Base-by-base conservation (phyloP, 768 basidiomycete genomes). In the Calocybe cyanea region DNA sequence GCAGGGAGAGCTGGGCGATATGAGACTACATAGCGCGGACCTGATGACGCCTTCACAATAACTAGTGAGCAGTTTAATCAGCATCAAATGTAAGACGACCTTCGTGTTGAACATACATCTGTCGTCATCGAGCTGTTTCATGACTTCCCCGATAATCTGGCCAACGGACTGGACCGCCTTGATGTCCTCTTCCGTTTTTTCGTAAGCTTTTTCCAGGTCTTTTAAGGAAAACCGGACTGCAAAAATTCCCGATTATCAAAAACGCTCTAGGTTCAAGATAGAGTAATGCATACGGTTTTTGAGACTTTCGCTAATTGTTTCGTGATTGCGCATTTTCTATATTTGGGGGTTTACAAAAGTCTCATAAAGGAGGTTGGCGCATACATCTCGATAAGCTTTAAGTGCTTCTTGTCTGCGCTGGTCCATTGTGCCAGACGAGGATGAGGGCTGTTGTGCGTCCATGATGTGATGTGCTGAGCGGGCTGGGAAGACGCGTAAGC, bases 101-200 rank as follows among this genome's bases (percentile, higher is more conserved):
- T 20, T 10, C 1, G 43, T 13, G 36, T 15, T 35, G 2, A 21
- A 75, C 90, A 58, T 60, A 95, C 95, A 98, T 66, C 96, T 77
- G 66, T 98, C 95, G 51, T 96, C 92, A 58, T 98, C 96, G 8
- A 99, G 71, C 63, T 99, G 94, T 67, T 97, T 97, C 83, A 98
- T 86, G 46, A 99, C 92, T 69, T 99, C 96, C 51, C 92, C 96
- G 45, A 99, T 95, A 53, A 99, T 97, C 70, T 99, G 96, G 23
- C 96, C 96, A 11, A 98, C 96, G 7, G 91, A 94, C 63, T 99
- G 96, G 13, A 99, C 85, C 34, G 96, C 96, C 69, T 97, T 98
- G 68, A 99, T 95, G 58, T 99, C 95, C 20, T 99, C 93, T 67
- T 99, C 96, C 0, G 92, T 95, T 76, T 95, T 93, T 55, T 83